Evolutionary conservation across 164 flowering plant genomes (phyloP), one percentile per base, ranked within the genome.

Genomic region (Tetracentron sinense): DNA sequence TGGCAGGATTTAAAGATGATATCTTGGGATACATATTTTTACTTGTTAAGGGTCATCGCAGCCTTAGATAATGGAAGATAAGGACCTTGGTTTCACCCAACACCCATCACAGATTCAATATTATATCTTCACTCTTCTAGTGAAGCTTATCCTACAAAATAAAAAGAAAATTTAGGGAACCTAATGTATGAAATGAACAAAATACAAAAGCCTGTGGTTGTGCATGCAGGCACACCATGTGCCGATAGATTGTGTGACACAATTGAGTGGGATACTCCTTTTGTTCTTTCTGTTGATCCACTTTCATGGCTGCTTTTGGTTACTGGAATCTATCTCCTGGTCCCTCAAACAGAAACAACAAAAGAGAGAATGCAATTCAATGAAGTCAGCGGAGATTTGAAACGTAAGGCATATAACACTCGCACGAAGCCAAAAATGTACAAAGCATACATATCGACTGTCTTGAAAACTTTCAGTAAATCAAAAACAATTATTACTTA

Each of bases 301-400:
- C 48, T 42, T 53, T 53, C 54, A 30, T 26, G 51, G 46, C 48
- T 58, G 27, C 51, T 38, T 49, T 21, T 11, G 2, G 54, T 50
- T 44, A 28, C 35, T 64, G 67, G 31, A 53, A 53, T 53, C 31
- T 26, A 25, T 58, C 44, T 66, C 58, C 31, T 66, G 70, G 44
- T 52, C 49, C 46, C 30, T 26, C 29, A n/a, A 53, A 51, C 20
- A 25, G 31, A 15, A 64, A 64, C 1, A 30, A 44, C 26, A n/a
- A 44, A 28, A 20, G 11, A 58, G n/a, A 21, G 20, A 48, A 29
- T 14, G 42, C 10, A 26, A 33, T 56, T 42, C 48, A 66, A 66
- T 27, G 26, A 28, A 66, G 27, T 28, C 50, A 30, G 29, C 26
- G 27, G 28, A 33, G 25, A 53, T 20, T 19, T 42, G 17, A 28